Conservation (phyloP, 345 rosid genomes). For the Bruguiera sexangula region DNA sequence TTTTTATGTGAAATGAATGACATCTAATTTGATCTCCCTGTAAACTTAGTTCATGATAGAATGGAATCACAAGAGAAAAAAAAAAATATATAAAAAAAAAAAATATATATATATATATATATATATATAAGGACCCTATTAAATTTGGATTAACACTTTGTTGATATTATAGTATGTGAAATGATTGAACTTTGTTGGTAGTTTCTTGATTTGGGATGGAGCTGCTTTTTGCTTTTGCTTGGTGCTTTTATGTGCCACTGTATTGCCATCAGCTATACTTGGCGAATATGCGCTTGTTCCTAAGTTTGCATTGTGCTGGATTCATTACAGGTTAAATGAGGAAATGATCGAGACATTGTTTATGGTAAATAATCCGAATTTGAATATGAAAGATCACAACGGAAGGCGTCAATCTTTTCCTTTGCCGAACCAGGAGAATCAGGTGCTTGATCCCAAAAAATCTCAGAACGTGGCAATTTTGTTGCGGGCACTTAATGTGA, state of each 20-base stretch:
- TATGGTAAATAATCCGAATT: slow-evolving; percentile 51
- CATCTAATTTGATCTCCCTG: no score
- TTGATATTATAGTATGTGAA: not conserved
- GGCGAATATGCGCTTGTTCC: not conserved
- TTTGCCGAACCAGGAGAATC: slow-evolving; percentile 50
- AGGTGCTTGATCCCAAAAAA: slow-evolving; percentile 82
- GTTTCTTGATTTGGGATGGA: not conserved
- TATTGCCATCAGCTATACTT: not conserved
- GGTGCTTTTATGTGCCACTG: not conserved
- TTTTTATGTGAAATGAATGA: not conserved
- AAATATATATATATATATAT: no score
- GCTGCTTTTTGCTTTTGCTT: not conserved
- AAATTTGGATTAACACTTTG: no score
- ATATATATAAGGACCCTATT: no score
- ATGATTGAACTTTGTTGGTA: not conserved
- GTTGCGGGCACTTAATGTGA: slow-evolving; percentile 89
- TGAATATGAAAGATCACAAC: slow-evolving; percentile 38
- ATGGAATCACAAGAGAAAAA: no score
- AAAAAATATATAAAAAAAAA: no score
- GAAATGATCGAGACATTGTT: slow-evolving; percentile 96
- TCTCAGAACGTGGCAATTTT: slow-evolving; percentile 90
- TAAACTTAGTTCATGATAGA: no score
- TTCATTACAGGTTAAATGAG: slow-evolving; percentile 73
- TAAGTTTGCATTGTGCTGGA: slow-evolving; percentile 16
- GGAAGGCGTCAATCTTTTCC: slow-evolving; percentile 33